phyloP scores from a whole-genome alignment of 495 filamentous ascomycete genomes.

The Penicillium goetzii region DNA sequence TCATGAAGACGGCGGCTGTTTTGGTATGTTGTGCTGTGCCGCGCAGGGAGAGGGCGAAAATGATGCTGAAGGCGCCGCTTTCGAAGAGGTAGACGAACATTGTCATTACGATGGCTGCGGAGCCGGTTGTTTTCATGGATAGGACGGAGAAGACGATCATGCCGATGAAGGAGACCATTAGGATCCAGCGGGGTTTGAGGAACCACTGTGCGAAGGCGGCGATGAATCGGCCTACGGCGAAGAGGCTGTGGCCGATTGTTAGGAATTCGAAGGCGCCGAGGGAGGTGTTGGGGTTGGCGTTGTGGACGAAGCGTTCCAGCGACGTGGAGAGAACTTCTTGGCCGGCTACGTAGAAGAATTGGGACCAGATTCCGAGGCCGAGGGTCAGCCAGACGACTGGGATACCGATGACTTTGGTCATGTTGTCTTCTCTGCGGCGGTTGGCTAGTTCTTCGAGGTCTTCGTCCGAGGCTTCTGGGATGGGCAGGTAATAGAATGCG shows the following conservation, averaged over 20 bases:
- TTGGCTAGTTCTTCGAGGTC: slow-evolving; percentile 62
- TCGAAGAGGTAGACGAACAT: slow-evolving; percentile 65
- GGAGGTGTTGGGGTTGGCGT: slow-evolving; percentile 34
- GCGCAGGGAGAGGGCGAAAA: slow-evolving; percentile 63
- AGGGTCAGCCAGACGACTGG: slow-evolving; percentile 62
- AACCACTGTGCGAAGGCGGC: slow-evolving; percentile 58
- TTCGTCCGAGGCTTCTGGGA: slow-evolving; percentile 69
- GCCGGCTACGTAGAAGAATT: slow-evolving; percentile 68
- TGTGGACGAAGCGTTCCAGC: slow-evolving; percentile 46
- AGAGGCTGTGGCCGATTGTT: slow-evolving; percentile 61
- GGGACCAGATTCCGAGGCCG: slow-evolving; percentile 57
- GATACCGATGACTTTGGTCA: slow-evolving; percentile 46
- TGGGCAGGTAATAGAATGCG: slow-evolving; percentile 64
- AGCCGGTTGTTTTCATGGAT: slow-evolving; percentile 55
- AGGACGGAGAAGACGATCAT: slow-evolving; percentile 59
- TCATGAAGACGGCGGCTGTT: slow-evolving; percentile 55
- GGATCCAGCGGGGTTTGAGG: slow-evolving; percentile 65
- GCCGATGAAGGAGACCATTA: slow-evolving; percentile 59
- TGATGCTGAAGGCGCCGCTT: slow-evolving; percentile 62
- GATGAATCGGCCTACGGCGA: slow-evolving; percentile 65
- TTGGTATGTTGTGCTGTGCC: slow-evolving; percentile 66
- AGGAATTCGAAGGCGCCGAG: slow-evolving; percentile 48
- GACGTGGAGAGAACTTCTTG: slow-evolving; percentile 62
- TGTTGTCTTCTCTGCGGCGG: slow-evolving; percentile 55
- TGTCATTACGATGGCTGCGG: slow-evolving; percentile 51